Evolutionary conservation across 2,329 filamentous ascomycete genomes (phyloP).

Genomic region (Microcyclospora pomicola): DNA sequence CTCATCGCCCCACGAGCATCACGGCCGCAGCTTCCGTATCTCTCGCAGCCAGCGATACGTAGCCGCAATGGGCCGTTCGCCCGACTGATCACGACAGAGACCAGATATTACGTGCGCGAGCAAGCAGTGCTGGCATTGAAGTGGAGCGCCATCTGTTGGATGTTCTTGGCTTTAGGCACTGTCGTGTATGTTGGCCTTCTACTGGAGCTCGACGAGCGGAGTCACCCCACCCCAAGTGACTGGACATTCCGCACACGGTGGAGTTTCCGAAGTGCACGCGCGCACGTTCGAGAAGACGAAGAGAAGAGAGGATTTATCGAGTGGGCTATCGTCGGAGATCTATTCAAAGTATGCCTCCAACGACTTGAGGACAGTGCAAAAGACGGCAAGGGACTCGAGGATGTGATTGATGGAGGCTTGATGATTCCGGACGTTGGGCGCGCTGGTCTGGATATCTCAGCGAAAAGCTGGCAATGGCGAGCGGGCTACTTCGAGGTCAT

Average conservation of each 20-base stretch:
- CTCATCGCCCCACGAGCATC: conserved; percentile 36
- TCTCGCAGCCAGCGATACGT: conserved; percentile 38
- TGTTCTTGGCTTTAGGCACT: conserved; percentile 44
- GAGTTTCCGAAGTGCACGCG: conserved; percentile 46
- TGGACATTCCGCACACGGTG: conserved; percentile 62
- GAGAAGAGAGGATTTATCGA: conserved; percentile 47
- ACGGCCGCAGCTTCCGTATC: conserved; percentile 53
- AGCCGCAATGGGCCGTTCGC: conserved; percentile 28
- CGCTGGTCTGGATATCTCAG: conserved; percentile 53
- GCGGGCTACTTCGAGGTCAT: conserved; percentile 73
- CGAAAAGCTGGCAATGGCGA: conserved; percentile 71
- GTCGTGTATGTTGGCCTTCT: conserved; percentile 52
- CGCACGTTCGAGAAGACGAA: conserved; percentile 35
- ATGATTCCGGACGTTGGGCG: conserved; percentile 40
- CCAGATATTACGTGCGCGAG: conserved; percentile 53
- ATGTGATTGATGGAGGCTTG: conserved; percentile 11
- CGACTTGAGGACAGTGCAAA: conserved; percentile 54
- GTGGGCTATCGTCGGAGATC: conserved; percentile 53
- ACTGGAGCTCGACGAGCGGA: conserved; percentile 61
- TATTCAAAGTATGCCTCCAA: conserved; percentile 45
- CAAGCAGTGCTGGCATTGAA: conserved; percentile 58
- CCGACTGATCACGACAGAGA: conserved; percentile 68
- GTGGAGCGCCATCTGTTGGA: conserved; percentile 53
- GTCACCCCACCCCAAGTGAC: conserved; percentile 68
- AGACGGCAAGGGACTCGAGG: conserved; percentile 55